Base-by-base conservation (phyloP, 2,329 filamentous ascomycete species). In the Massarina eburnea region DNA sequence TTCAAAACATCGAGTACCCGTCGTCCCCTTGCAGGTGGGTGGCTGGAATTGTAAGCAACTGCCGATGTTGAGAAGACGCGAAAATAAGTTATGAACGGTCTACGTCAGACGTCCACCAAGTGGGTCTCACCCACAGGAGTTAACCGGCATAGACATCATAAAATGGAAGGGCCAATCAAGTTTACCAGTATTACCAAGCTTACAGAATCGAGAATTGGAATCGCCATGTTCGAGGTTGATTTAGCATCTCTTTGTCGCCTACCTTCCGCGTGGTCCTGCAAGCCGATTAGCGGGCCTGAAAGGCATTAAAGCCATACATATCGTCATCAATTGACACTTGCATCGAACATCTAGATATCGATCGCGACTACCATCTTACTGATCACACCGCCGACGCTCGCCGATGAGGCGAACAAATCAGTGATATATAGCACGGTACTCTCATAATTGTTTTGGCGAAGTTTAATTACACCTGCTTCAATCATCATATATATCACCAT, bases 391-490 rank as follows among this genome's bases (percentile, higher is more conserved):
- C 45, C 39, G 34, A 42, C 40, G 14, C 21, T 40, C 38, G 39
- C 45, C 49, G 45, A 26, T 29, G 40, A 17, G 34, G 15, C n/a
- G 15, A 15, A 34, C 20, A 9, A 26, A 34, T 19, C 17, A 10
- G n/a, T 30, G 47, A 38, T 43, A 53, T 38, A 50, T 52, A 30
- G 40, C 20, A 35, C 48, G 8, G 50, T 49, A n/a, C 9, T 20
- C n/a, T 35, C 5, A n/a, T 8, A 14, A 9, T 35, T 14, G 7
- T 18, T 35, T 35, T 35, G 19, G 30, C 8, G 14, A n/a, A 35
- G 15, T 35, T 8, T 19, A 8, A 14, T 18, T 35, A 19, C 32
- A 18, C 4, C 18, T 21, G 34, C 34, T 4, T 12, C 22, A 5
- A 17, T 5, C 17, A 19, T 21, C 17, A 21, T 37, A 6, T 19